Evolutionary conservation across 1,139 yeast genomes (phyloP), one percentile per base, ranked within the genome.

Genomic region (Geotrichum histeridarum): DNA sequence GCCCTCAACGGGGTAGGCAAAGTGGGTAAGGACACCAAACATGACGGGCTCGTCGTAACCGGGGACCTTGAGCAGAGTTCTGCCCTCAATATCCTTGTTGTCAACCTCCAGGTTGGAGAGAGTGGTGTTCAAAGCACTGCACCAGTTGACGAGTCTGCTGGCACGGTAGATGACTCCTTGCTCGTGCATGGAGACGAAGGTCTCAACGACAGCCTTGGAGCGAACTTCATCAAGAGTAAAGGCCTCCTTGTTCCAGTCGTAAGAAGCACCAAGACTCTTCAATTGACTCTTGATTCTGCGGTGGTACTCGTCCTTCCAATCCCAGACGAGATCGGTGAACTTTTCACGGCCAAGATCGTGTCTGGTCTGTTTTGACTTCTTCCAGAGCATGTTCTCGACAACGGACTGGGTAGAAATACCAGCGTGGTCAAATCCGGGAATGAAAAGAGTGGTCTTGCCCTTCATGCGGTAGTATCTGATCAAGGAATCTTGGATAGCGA

Each of bases 371-470:
- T 84, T 80, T 69, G 89, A 91, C 63, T 82, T 81, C 55, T 88
- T 86, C 96, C 96, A 90, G 48, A 93, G 73, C 77, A 86, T 94
- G 74, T 93, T 94, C 75, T 93, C 99, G 61, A 93, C 99, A 62
- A 94, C 99, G 27, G 97, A 88, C 73, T 93, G 99, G 18, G 99
- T 94, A 48, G 97, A 95, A 72, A 93, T 91, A 79, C 99, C 99
- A 32, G 99, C 99, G 70, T 93, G 99, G 73, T 93, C 99, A 67
- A 93, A 93, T 45, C 99, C 99, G 51, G 99, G 99, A 60, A 93
- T 73, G 72, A 86, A 94, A 60, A 93, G 77, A 18, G 93, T 91
- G 51, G 98, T 90, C 73, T 87, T 88, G 54, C 99, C 99, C 73
- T 84, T 85, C 99, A 93, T 93, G 77, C 99, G 86, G 77, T 94